A percentile compares a stretch with the other conserved stretches of the same genome.
Conservation (phyloP, 2,329 filamentous ascomycete species). For the Grosmannia clavigera region DNA sequence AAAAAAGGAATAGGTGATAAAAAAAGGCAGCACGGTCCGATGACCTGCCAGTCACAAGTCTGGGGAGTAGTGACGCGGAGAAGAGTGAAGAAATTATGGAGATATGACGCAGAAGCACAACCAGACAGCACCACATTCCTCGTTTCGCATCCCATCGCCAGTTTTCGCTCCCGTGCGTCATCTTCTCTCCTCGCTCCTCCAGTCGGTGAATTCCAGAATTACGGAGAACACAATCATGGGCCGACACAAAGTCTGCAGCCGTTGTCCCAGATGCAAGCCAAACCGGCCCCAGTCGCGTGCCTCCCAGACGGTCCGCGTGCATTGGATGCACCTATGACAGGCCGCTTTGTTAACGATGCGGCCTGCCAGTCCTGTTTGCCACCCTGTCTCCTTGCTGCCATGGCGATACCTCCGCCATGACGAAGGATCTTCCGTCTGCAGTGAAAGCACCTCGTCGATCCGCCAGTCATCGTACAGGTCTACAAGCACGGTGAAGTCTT, state of each 20-base stretch:
- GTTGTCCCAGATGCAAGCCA: constrained; percentile 1
- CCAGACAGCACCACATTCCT: not conserved
- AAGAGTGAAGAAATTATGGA: not conserved
- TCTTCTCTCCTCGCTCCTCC: not conserved
- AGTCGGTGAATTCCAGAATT: constrained; percentile 4
- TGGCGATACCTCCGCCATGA: not conserved
- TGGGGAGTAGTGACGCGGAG: not conserved
- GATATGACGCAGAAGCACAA: not conserved
- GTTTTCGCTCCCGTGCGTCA: not conserved
- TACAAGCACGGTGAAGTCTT: constrained; percentile 9
- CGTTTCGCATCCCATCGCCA: not conserved
- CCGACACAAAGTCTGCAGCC: constrained; percentile 6
- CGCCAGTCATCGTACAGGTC: constrained; percentile 11
- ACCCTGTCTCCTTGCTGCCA: not conserved
- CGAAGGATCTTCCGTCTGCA: not conserved
- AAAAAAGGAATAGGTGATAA: too few relatives aligned
- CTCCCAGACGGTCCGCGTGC: constrained; percentile 9
- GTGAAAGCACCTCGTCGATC: constrained; percentile 12
- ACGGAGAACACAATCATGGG: constrained; percentile 10
- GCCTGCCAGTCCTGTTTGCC: not conserved
- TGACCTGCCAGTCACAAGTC: too few relatives aligned
- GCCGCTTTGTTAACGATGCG: constrained; percentile 9
- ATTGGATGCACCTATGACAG: constrained; percentile 7
- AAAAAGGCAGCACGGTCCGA: too few relatives aligned
- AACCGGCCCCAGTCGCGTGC: constrained; percentile 2